Base-by-base conservation (phyloP, 73 alveolate genomes). In the Effrenium voratum region DNA sequence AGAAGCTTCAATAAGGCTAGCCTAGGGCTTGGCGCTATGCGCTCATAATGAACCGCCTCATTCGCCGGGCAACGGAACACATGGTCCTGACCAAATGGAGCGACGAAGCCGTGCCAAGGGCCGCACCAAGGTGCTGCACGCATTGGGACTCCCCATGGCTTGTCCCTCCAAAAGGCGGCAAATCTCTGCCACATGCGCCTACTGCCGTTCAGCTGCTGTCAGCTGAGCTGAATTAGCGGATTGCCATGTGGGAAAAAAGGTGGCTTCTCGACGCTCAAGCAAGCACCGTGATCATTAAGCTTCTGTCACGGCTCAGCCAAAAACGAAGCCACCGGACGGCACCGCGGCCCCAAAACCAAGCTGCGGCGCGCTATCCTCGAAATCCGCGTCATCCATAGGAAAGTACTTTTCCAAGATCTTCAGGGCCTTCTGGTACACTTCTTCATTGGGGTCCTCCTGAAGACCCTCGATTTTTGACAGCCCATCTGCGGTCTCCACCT, bases 361-460 rank as follows among this genome's bases (percentile, higher is more conserved):
- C 73, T 81, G 92, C 32, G 45, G 92, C 4, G 49, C 45, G 13
- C 24, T 30, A 24, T 59, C 94, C 55, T 85, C 94, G 8, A 57
- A 80, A 57, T 59, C 81, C 43, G 40, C 22, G 24, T 28, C 98
- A 91, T 91, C 98, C 88, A 91, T 19, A 4, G 98, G 98, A 30
- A 91, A 91, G 49, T 72, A 91, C 79, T 57, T 91, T 91, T 70
- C 91, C 66, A 91, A 63, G 75, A 91, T 91, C 82, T 91, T 91
- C 98, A 72, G 45, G 81, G 98, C 88, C 46, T 91, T 91, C 66
- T 91, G 77, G 91, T 91, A 91, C 49, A 92, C 98, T 44, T 73
- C 98, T 83, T 92, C 98, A 44, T 92, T 92, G 93, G 91, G 98
- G 41, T 92, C 98, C 50, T 92, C 98, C 87, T 92, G 91, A 5